Percentiles rank a stretch among this genome's conserved stretches.
Conservation (phyloP, 441 rosid species). For the Manihot esculenta region DNA sequence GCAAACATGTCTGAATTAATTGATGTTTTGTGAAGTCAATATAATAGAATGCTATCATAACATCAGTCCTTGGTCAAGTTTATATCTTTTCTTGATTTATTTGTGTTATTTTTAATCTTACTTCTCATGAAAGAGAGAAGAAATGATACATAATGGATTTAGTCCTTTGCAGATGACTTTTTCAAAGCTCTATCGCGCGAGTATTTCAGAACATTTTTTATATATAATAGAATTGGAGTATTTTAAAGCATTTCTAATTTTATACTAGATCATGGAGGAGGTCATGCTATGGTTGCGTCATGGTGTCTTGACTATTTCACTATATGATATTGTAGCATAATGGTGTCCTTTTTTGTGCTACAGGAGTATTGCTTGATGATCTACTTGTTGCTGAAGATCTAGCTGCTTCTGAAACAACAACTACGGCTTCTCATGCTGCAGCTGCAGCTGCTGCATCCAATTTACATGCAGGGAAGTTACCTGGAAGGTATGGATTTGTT, state of each 20-base stretch:
- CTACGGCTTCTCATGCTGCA: constrained; percentile 90
- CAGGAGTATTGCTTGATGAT: constrained; percentile 98
- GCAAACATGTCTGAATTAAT: not conserved
- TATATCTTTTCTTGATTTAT: not conserved
- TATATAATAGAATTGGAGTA: too few relatives aligned
- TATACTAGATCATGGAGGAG: not conserved
- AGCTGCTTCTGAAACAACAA: constrained; percentile 87
- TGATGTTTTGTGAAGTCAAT: not conserved
- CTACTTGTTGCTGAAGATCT: constrained; percentile 95
- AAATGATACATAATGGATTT: not conserved
- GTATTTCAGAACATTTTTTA: too few relatives aligned
- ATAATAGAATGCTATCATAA: constrained; percentile 5
- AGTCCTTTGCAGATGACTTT: not conserved
- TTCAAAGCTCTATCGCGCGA: not conserved
- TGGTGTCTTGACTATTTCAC: not conserved
- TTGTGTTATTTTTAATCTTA: not conserved
- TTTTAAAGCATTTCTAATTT: not conserved
- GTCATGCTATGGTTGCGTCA: not conserved
- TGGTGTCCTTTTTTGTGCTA: constrained; percentile 17
- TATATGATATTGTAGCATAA: constrained; percentile 17
- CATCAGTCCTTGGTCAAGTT: not conserved
- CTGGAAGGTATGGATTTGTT: constrained; percentile 72
- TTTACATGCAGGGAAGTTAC: constrained; percentile 50
- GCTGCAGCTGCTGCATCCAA: constrained; percentile 81
- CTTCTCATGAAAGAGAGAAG: not conserved